phyloP scores from a whole-genome alignment of 2,329 filamentous ascomycete species.

The Aspergillus ochraceoroseus region DNA sequence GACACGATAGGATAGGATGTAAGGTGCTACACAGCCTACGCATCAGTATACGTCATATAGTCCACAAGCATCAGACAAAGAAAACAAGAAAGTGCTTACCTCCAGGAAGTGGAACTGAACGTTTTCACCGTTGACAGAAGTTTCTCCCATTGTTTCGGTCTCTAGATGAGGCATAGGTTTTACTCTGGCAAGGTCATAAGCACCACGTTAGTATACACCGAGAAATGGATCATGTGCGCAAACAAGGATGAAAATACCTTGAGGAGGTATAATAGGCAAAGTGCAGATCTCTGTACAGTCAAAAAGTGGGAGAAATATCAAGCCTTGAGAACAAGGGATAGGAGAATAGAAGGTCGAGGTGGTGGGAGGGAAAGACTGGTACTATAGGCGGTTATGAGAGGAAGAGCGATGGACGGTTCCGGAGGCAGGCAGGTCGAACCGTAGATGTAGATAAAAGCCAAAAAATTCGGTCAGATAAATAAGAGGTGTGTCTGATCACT shows the following conservation, averaged over 20 bases:
- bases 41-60: constrained; percentile 21
- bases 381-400: constrained; percentile 5
- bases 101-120: constrained; percentile 46
- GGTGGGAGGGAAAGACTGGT: constrained; percentile 5
- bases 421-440: constrained; percentile 15
- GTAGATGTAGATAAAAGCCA: constrained; percentile 12
- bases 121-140: constrained; percentile 49
- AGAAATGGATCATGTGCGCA: constrained; percentile 1
- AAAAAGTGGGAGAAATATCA: not conserved
- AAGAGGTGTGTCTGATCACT: constrained; percentile 12
- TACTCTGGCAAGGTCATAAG: constrained; percentile 3
- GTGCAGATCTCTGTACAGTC: too few relatives aligned
- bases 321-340: constrained; percentile 1
- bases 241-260: not conserved
- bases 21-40: constrained; percentile 60
- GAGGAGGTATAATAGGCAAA: constrained; percentile 1
- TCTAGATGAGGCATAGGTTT: constrained; percentile 49
- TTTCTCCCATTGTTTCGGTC: constrained; percentile 44
- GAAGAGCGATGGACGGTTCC: constrained; percentile 9
- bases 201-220: not conserved
- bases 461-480: constrained; percentile 13
- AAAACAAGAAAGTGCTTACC: constrained; percentile 27
- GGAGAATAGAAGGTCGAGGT: not conserved
- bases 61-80: not conserved
- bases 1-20: constrained; percentile 76